These are phyloP conservation scores for Maudiozyma barnettii DNA, from an alignment of 805 yeast species.

Conservation along the genomic window DNA sequence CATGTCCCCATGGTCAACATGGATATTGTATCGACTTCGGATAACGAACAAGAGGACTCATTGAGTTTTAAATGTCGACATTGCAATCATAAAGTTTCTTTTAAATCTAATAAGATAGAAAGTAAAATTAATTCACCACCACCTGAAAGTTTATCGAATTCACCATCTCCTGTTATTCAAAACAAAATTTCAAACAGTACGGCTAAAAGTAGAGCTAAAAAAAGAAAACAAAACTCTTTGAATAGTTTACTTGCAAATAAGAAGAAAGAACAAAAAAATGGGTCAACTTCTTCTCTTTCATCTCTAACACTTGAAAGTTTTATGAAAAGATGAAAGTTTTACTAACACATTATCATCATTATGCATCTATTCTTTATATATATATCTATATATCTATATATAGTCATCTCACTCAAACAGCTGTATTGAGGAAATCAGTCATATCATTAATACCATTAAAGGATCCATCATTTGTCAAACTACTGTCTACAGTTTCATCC, in stretches of 20 bases:
- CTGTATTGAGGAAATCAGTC: conserved; percentile 1
- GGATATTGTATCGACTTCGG: neutral
- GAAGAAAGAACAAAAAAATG: conserved; percentile 33
- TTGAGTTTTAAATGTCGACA: conserved; percentile 20
- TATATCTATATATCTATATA: neutral
- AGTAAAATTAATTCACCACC: neutral
- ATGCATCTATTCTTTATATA: neutral
- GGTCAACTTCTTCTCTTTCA: conserved; percentile 22
- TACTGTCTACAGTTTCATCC: neutral
- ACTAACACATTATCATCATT: neutral
- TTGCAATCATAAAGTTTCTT: conserved; percentile 17
- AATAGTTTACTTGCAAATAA: conserved; percentile 32
- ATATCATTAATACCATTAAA: conserved; percentile 1
- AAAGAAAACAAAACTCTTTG: conserved; percentile 38
- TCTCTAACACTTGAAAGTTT: conserved; percentile 43
- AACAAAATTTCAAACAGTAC: conserved; percentile 7
- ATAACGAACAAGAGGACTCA: conserved; percentile 9
- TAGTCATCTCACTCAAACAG: neutral
- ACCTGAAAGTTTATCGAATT: neutral
- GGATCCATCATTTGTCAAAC: neutral
- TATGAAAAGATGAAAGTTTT: conserved; percentile 26
- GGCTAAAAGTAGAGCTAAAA: conserved; percentile 37
- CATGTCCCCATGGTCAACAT: conserved; percentile 25
- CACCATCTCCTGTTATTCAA: neutral
- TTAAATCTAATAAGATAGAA: neutral